These are phyloP conservation scores for Brassica cretica DNA, from an alignment of 345 rosid genomes.

Conservation along the genomic window DNA sequence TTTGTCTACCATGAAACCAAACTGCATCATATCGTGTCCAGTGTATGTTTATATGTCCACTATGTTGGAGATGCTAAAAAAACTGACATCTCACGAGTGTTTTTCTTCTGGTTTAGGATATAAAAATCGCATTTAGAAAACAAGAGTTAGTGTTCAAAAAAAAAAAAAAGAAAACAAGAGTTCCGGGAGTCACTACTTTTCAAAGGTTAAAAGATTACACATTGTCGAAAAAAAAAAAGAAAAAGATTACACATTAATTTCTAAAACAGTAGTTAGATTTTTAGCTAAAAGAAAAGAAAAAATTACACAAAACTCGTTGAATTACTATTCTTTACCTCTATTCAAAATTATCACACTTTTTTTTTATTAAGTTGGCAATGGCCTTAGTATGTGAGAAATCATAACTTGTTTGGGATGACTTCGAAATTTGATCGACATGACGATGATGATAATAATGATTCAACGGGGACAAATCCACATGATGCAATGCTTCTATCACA, in stretches of 20 bases:
- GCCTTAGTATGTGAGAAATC: not conserved
- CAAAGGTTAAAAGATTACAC: not conserved
- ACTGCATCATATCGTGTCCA: not conserved
- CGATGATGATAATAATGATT: not conserved
- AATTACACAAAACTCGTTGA: not conserved
- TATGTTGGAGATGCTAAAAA: not conserved
- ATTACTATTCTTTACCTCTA: not conserved
- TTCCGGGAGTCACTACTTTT: not conserved
- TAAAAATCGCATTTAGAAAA: not conserved
- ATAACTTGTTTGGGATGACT: conserved; percentile 1
- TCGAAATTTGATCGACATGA: not conserved
- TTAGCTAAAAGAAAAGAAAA: too few relatives aligned
- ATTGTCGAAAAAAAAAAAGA: too few relatives aligned
- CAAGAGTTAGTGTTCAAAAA: too few relatives aligned
- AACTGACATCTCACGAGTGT: not conserved
- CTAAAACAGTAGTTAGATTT: too few relatives aligned
- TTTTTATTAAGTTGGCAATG: not conserved
- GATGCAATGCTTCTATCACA: not conserved
- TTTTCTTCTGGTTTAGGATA: not conserved
- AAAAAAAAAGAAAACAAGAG: not conserved
- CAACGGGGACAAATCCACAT: not conserved
- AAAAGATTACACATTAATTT: too few relatives aligned
- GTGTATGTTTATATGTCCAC: not conserved
- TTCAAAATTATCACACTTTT: not conserved
- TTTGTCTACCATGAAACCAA: conserved; percentile 29